Base-by-base conservation (phyloP, 352 stramenopile species). In the Thraustochytrium striatum region DNA sequence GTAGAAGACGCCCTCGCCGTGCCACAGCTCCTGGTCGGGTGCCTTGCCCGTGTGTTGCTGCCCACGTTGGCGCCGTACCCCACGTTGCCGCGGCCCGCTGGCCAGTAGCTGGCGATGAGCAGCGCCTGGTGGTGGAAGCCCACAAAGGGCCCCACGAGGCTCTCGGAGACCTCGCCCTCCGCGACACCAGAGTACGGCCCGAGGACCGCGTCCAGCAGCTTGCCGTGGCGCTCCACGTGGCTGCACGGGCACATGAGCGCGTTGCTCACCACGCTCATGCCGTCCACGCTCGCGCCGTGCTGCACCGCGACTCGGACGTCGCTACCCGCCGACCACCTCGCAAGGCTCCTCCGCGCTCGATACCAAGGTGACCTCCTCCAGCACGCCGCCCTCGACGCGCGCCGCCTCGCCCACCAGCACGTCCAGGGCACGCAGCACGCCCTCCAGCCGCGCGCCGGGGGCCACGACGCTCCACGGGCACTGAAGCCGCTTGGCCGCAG, bases 1-100 rank as follows among this genome's bases (percentile, higher is more conserved):
- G 84, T 94, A 98, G 85, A 98, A 98, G 32, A 95, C 82, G 57
- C 95, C 95, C 84, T 98, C 95, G 1, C 94, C 95, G 0, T 89
- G 87, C 50, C 92, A 88, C 1, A 94, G 86, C 84, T 98, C 95
- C 84, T 93, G 88, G 84, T 93, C 89, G 0, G 88, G 87, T 3
- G 89, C 78, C 30, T 88, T 59, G 25, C 88, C 88, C 2, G 95
- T 98, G 84, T 98, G 95, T 98, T 98, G 70, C 91, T 97, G 52
- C 95, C 95, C 32, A 98, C 92, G 81, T 98, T 98, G 58, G 92
- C 93, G 35, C 93, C 93, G 65, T 96, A 97, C 19, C 89, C 91
- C 50, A 97, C 85, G 75, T 97, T 97, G 19, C 93, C 93, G 82
- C 92, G 90, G n/a, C 93, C 93, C 35, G 92, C 81, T 7, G 91